Percentiles rank a stretch among this genome's conserved stretches.
These are phyloP conservation scores for Euptelea pleiosperma DNA, from an alignment of 164 flowering plant genomes.

Conservation along the genomic window DNA sequence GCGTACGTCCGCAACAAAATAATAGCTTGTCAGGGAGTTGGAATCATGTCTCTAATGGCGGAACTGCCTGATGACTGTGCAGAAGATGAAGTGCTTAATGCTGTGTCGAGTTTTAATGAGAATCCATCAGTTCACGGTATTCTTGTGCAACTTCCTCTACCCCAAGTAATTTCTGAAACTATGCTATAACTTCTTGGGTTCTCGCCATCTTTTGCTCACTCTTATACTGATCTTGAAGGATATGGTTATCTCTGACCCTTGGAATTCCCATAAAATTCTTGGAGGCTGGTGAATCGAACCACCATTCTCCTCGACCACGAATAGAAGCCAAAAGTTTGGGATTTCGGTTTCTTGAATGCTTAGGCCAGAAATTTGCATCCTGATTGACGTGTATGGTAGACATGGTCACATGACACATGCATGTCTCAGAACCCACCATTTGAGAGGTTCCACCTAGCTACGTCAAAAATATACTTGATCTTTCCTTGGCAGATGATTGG, in stretches of 20 bases:
- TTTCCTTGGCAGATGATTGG: not conserved
- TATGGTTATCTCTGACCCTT: not conserved
- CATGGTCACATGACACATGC: not conserved
- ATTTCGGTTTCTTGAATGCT: slow-evolving; percentile 1
- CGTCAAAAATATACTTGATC: not conserved
- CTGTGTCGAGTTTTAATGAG: slow-evolving; percentile 45
- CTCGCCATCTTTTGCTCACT: slow-evolving; percentile 5
- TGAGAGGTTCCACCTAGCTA: slow-evolving; percentile 1
- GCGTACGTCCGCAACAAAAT: slow-evolving; percentile 73
- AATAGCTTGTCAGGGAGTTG: slow-evolving; percentile 75
- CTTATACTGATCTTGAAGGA: slow-evolving; percentile 3
- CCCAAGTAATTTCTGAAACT: slow-evolving; percentile 58
- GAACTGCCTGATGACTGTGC: slow-evolving; percentile 54
- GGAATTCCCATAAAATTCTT: not conserved
- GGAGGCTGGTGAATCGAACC: not conserved
- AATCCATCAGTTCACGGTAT: slow-evolving; percentile 81
- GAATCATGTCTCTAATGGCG: slow-evolving; percentile 55
- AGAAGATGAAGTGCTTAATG: slow-evolving; percentile 53
- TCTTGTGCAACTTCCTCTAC: slow-evolving; percentile 95
- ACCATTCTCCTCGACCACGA: not conserved
- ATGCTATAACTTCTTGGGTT: slow-evolving; percentile 12
- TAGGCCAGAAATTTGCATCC: slow-evolving; percentile 6
- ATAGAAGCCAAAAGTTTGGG: not conserved
- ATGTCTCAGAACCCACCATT: slow-evolving; percentile 5
- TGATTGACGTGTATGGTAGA: not conserved